These are phyloP conservation scores for Taiozyma onychis DNA, from an alignment of 1,139 yeast species.

Conservation along the genomic window DNA sequence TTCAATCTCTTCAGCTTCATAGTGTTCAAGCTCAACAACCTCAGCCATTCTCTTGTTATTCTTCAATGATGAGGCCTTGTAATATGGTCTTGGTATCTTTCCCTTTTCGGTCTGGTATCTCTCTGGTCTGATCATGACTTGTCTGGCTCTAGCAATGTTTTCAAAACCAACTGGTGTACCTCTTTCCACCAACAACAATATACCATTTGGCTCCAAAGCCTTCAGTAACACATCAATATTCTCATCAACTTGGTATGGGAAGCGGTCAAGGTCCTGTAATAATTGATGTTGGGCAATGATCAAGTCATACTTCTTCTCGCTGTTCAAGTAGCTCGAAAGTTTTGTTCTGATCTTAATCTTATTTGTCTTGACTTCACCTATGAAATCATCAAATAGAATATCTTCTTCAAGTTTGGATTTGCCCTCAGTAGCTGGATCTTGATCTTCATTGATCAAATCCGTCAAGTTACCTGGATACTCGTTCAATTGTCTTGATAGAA, in stretches of 20 bases:
- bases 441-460: conserved; percentile 17
- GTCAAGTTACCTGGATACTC: conserved; percentile 35
- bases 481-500: conserved; percentile 63
- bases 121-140: conserved; percentile 81
- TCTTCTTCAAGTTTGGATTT: conserved; percentile 16
- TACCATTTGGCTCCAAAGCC: conserved; percentile 71
- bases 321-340: conserved; percentile 40
- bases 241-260: conserved; percentile 70
- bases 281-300: conserved; percentile 84
- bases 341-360: conserved; percentile 48
- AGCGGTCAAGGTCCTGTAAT: conserved; percentile 50
- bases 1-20: conserved; percentile 28
- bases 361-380: conserved; percentile 59
- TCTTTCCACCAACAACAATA: conserved; percentile 72
- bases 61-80: conserved; percentile 40
- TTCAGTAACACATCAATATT: conserved; percentile 56
- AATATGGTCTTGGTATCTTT: conserved; percentile 69
- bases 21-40: conserved; percentile 28
- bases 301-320: conserved; percentile 58
- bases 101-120: conserved; percentile 48
- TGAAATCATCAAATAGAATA: conserved; percentile 24
- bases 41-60: conserved; percentile 25
- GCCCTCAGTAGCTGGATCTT: conserved; percentile 3
- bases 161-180: conserved; percentile 92
- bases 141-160: conserved; percentile 84